Percentiles rank a stretch among this genome's conserved stretches.
Evolutionary conservation across 306 rosid genomes (phyloP).

Genomic region (Acacia melanoxylon): DNA sequence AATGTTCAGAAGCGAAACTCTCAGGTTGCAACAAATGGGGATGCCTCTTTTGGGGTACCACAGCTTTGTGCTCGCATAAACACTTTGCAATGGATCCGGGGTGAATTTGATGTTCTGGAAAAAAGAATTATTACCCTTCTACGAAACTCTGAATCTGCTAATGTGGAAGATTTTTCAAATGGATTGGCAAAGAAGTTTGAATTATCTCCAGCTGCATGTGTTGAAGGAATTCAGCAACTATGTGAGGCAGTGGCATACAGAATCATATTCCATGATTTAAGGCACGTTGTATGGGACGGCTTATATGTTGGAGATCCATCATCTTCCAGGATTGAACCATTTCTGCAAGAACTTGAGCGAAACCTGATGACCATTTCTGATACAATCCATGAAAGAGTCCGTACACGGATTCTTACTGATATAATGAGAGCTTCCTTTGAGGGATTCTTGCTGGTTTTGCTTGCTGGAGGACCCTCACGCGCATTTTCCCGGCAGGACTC

Average conservation of each 20-base stretch:
- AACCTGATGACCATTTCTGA: conserved; percentile 65
- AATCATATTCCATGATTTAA: conserved; percentile 80
- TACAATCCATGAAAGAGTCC: conserved; percentile 76
- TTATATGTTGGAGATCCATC: conserved; percentile 83
- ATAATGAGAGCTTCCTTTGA: conserved; percentile 98
- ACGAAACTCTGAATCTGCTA: conserved; percentile 92
- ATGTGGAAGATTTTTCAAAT: conserved; percentile 79
- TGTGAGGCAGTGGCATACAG: conserved; percentile 84
- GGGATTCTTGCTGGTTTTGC: conserved; percentile 90
- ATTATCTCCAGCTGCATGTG: conserved; percentile 77
- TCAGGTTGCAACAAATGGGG: conserved; percentile 93
- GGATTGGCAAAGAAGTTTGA: conserved; percentile 83
- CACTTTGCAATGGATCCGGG: conserved; percentile 80
- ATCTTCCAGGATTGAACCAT: conserved; percentile 81
- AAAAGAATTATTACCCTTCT: conserved; percentile 85
- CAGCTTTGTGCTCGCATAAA: conserved; percentile 86
- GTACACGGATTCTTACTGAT: conserved; percentile 76
- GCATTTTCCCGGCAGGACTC: conserved; percentile 76
- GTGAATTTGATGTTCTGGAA: conserved; percentile 86
- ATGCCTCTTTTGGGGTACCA: conserved; percentile 67
- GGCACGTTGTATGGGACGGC: conserved; percentile 77
- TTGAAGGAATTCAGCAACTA: conserved; percentile 94
- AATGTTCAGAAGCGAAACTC: conserved; percentile 79
- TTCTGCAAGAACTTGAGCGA: conserved; percentile 76
- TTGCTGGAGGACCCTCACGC: conserved; percentile 97